Base-by-base conservation (phyloP, 306 rosid species). In the Trifolium fragiferum region DNA sequence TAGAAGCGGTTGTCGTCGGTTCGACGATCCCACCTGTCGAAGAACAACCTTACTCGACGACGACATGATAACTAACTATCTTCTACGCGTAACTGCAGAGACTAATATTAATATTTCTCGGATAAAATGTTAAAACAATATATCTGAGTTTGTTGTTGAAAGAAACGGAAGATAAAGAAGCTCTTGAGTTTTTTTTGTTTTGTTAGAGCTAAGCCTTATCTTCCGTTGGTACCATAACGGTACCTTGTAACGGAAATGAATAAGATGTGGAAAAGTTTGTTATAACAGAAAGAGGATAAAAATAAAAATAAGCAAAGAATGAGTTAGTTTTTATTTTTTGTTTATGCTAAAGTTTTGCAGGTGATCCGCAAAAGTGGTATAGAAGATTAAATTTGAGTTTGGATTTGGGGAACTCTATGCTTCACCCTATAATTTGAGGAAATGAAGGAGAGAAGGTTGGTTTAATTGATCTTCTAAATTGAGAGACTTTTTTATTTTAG, bases 1-100 rank as follows among this genome's bases (percentile, higher is more conserved):
- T 19, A 89, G 64, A 3, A 71, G 68, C 1, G 86, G 84, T 30
- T 81, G 80, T 6, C 81, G 81, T 15, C 87, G 83, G 11, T 7
- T 32, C 10, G 79, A 65, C 10, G 84, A 53, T 1, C 13, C 20
- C 7, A 50, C 14, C 37, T 67, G 32, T 8, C 72, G 84, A 1
- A 84, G 70, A 16, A 81, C 10, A 9, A 85, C 53, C 30, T 64
- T 73, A 20, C 35, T 73, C 10, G 95, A n/a, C n/a, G n/a, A n/a
- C n/a, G n/a, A 84, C 87, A 66, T 66, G 16, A 27, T 2, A 43
- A 49, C 20, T n/a, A 49, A 49, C 16, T 1, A 10, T 13, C 0
- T 27, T 47, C 20, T 15, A 14, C 16, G 6, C 16, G 54, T 1
- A 51, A 8, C 9, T 51, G 13, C 14, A 53, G 60, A 9, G 30